Evolutionary conservation across 352 stramenopile species (phyloP).

Genomic region (Sclerospora graminicola): DNA sequence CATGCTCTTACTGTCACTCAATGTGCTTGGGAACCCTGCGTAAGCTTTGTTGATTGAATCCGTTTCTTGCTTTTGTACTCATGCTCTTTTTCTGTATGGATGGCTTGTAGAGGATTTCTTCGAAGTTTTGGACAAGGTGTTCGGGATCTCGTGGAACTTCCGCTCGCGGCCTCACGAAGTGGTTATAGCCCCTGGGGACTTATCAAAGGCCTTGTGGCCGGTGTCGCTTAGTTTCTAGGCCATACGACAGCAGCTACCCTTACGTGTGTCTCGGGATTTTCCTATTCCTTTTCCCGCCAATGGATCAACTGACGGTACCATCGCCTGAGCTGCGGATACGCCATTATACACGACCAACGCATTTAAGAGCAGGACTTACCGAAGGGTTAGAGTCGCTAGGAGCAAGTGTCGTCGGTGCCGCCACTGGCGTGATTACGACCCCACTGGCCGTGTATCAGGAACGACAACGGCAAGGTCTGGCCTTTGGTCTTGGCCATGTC

Average conservation of each 20-base stretch:
- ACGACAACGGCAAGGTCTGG: conserved; percentile 44
- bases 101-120: conserved; percentile 67
- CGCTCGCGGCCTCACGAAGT: conserved; percentile 46
- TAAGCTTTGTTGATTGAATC: conserved; percentile 35
- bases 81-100: conserved; percentile 2
- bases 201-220: conserved; percentile 56
- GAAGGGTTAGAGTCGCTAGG: conserved; percentile 58
- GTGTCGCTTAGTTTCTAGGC: conserved; percentile 59
- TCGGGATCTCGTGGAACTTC: conserved; percentile 72
- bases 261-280: conserved; percentile 68
- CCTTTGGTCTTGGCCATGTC: conserved; percentile 50
- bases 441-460: conserved; percentile 69
- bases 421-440: conserved; percentile 64
- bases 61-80: neutral
- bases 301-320: conserved; percentile 70
- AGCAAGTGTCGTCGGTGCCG: conserved; percentile 65
- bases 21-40: conserved; percentile 79
- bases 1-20: conserved; percentile 76
- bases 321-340: conserved; percentile 45
- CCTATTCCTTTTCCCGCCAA: conserved; percentile 73
- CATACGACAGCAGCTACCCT: conserved; percentile 61
- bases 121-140: conserved; percentile 56
- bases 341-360: conserved; percentile 55
- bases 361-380: conserved; percentile 50
- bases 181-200: conserved; percentile 72